phyloP scores from a whole-genome alignment of 2,329 filamentous ascomycete species.

The Ascomycota sp. region DNA sequence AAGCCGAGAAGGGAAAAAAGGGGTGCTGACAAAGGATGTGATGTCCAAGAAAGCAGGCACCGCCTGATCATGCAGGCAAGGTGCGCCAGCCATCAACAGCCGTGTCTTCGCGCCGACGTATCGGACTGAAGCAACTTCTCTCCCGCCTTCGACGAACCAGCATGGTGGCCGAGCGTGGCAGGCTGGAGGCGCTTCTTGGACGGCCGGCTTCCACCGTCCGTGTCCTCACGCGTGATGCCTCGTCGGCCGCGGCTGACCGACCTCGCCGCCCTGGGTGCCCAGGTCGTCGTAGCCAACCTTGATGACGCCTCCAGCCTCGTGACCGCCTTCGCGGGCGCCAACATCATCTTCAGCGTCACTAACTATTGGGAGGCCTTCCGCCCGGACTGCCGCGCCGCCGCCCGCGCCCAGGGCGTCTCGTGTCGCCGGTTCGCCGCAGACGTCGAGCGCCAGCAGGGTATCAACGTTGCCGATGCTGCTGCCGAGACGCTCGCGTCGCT shows the following conservation, averaged over 20 bases:
- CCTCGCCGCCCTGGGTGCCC: slow-evolving; percentile 19
- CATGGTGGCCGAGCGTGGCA: no score
- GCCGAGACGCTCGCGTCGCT: slow-evolving; percentile 18
- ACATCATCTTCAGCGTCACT: slow-evolving; percentile 32
- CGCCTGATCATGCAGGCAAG: no score
- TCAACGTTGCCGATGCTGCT: slow-evolving; percentile 34
- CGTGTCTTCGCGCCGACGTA: no score
- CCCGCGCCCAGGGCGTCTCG: slow-evolving; percentile 16
- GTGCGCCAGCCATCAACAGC: no score
- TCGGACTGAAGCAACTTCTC: no score
- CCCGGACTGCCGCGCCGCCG: slow-evolving; percentile 18
- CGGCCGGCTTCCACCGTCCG: slow-evolving; percentile 23
- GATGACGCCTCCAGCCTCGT: slow-evolving; percentile 18
- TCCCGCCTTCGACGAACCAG: no score
- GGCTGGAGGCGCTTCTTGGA: no score
- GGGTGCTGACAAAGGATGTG: no score
- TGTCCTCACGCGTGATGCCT: slow-evolving; percentile 23
- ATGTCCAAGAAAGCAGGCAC: no score
- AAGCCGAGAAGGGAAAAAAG: no score
- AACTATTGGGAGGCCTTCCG: slow-evolving; percentile 33
- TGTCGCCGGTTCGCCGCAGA: slow-evolving; percentile 24
- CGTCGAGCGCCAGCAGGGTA: slow-evolving; percentile 27
- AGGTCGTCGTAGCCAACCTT: slow-evolving; percentile 23
- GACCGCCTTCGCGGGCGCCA: slow-evolving; percentile 21
- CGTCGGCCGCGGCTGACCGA: slow-evolving; percentile 18